Evolutionary conservation across 257 asterid species (phyloP).

Genomic region (Solanum gandarillasii): DNA sequence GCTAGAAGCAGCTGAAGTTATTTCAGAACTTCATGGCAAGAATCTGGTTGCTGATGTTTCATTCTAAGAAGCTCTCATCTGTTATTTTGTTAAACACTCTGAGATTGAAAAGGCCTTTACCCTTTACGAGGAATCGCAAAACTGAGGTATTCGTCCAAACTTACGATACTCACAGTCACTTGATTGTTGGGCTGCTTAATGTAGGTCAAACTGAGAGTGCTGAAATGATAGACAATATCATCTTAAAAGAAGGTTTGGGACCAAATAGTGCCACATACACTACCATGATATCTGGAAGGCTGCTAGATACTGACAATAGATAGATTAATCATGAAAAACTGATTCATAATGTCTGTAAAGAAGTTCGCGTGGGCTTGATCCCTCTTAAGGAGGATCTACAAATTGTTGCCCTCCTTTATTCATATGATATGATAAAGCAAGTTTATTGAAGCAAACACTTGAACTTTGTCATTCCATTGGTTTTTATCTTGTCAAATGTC

Average conservation of each 20-base stretch:
- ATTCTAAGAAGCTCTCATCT: neutral
- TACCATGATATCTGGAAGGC: neutral
- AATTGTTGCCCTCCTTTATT: neutral
- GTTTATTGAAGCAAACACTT: neutral
- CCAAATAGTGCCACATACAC: neutral
- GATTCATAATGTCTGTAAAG: neutral
- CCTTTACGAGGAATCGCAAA: neutral
- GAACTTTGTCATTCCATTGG: neutral
- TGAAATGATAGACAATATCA: neutral
- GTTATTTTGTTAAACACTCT: neutral
- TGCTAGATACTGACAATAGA: neutral
- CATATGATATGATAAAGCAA: neutral
- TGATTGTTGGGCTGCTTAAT: neutral
- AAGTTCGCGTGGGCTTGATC: neutral
- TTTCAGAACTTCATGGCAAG: neutral
- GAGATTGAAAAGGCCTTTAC: neutral
- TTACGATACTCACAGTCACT: neutral
- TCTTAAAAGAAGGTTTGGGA: neutral
- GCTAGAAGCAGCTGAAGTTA: neutral
- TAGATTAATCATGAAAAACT: neutral
- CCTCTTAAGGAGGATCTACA: neutral
- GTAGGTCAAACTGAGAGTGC: constrained; percentile 2
- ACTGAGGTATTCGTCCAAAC: neutral
- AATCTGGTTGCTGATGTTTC: neutral
- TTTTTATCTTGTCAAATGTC: neutral